Conservation (phyloP, 1,284 basidiomycete species). For the Coniferiporia weirii region DNA sequence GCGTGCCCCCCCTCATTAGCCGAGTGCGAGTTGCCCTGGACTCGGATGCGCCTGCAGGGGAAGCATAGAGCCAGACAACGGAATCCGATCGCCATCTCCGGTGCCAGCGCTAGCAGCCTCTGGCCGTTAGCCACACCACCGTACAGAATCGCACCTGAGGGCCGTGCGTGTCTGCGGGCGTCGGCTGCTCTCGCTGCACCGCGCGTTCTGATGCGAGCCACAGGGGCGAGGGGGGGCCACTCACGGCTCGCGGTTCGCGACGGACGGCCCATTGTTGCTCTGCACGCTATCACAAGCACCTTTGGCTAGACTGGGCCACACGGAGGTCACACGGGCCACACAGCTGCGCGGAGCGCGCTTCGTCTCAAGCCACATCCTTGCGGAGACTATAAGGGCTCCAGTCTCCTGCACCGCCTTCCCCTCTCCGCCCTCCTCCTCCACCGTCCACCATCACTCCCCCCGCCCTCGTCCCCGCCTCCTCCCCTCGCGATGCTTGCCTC, state of each 20-base stretch:
- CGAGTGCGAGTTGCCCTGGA: not conserved
- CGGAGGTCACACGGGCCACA: not conserved
- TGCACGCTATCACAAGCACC: not conserved
- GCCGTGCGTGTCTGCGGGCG: not conserved
- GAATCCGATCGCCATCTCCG: not conserved
- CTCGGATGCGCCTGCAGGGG: too few relatives aligned
- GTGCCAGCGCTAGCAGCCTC: not conserved
- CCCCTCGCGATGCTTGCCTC: not conserved
- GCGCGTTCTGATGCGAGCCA: not conserved
- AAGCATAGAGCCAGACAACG: not conserved
- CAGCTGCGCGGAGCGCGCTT: not conserved
- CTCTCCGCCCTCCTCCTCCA: not conserved
- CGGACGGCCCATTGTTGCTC: not conserved
- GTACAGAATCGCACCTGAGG: not conserved
- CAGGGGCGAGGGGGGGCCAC: not conserved
- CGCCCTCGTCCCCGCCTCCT: too few relatives aligned
- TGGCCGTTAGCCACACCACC: not conserved
- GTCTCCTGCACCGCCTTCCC: not conserved
- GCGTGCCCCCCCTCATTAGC: not conserved
- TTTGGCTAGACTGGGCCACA: not conserved
- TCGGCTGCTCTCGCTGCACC: too few relatives aligned
- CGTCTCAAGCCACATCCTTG: not conserved
- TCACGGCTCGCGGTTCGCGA: too few relatives aligned
- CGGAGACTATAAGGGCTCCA: not conserved
- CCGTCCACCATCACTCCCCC: not conserved